Conservation (phyloP, 345 rosid species). For the Hirschfeldia incana region DNA sequence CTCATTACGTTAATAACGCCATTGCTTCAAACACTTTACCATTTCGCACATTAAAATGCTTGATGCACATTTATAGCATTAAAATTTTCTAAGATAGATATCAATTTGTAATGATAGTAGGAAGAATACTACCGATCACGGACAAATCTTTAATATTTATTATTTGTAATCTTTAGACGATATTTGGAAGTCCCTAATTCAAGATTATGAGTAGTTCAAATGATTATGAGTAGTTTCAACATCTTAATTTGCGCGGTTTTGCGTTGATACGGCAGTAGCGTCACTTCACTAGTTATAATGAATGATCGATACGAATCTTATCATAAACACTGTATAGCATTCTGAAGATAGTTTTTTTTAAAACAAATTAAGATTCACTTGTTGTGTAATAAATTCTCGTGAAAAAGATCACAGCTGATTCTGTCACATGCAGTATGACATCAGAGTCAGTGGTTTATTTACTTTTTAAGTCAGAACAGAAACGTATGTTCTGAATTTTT, state of each 20-base stretch:
- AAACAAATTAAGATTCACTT: background rate
- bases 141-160: background rate
- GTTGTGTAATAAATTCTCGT: constrained; percentile 32
- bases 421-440: constrained; percentile 38
- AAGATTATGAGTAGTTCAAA: background rate
- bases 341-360: background rate
- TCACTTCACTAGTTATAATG: constrained; percentile 9
- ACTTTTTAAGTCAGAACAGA: background rate
- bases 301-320: constrained; percentile 19
- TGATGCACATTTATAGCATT: background rate
- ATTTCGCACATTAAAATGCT: background rate
- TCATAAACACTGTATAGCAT: background rate
- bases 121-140: background rate
- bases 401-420: constrained; percentile 35
- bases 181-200: background rate
- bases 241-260: background rate
- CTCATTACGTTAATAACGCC: background rate
- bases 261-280: background rate
- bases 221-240: background rate
- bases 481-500: background rate
- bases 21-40: background rate
- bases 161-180: background rate
- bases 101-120: background rate
- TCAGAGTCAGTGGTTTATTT: constrained; percentile 20
- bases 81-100: background rate